phyloP scores from a whole-genome alignment of 1,139 yeast species.

The Diutina mesorugosa region DNA sequence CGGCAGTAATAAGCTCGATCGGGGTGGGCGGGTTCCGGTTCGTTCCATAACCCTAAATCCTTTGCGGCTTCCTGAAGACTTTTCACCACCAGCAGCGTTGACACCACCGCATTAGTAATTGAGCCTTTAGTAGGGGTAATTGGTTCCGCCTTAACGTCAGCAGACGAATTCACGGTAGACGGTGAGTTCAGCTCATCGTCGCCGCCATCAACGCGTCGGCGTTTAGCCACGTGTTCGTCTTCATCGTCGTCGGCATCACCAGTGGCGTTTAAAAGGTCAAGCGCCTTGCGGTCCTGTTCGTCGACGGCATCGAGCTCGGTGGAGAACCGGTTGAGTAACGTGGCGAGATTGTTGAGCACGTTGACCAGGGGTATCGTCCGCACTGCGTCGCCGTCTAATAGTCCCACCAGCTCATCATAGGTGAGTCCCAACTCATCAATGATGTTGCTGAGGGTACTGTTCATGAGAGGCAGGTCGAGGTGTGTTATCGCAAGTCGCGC shows the following conservation, averaged over 20 bases:
- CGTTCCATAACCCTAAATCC: background rate
- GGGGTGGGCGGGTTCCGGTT: background rate
- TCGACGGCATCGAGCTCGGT: slow-evolving; percentile 37
- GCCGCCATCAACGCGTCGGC: background rate
- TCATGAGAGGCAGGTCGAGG: background rate
- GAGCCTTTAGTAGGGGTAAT: background rate
- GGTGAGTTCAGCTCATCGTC: background rate
- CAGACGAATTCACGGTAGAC: background rate
- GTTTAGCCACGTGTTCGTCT: background rate
- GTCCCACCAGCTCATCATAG: slow-evolving; percentile 47
- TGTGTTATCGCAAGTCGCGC: background rate
- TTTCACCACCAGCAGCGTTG: background rate
- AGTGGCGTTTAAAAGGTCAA: background rate
- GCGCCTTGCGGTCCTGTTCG: slow-evolving; percentile 4
- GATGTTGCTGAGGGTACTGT: slow-evolving; percentile 32
- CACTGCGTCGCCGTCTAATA: slow-evolving; percentile 45
- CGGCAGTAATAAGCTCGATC: background rate
- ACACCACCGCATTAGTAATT: background rate
- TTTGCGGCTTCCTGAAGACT: background rate
- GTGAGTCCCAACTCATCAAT: slow-evolving; percentile 38
- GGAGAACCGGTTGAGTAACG: slow-evolving; percentile 33
- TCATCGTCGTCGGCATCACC: background rate
- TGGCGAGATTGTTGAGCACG: slow-evolving; percentile 32
- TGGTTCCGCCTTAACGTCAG: background rate
- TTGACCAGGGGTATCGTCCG: slow-evolving; percentile 33